Evolutionary conservation across 176 grass and related monocot genomes (phyloP), one percentile per base, ranked within the genome.

Genomic region (Rhipidocladum racemiflorum): DNA sequence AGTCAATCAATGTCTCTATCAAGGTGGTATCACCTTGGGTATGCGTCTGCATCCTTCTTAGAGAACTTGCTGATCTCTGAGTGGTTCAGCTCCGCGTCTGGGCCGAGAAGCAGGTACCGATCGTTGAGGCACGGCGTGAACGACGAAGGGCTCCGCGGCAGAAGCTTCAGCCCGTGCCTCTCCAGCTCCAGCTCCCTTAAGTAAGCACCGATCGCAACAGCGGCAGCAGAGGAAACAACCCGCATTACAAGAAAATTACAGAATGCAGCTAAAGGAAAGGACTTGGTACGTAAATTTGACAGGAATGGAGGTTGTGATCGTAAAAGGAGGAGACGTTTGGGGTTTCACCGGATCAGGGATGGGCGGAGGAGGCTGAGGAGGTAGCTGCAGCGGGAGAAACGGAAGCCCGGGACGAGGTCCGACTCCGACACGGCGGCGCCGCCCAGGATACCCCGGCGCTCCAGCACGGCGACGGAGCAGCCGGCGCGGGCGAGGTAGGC

Each of bases 31-130:
- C 46, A 97, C 95, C 90, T 98, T 34, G 88, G 95, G 59, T 94
- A 97, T 65, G 90, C 86, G 27, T 63, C 7, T 36, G 95, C 95
- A 63, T 97, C 95, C 50, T 89, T 93, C 55, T 85, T 86, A 68
- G 96, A 98, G 87, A 98, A 98, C 87, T 95, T 95, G 66, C 92
- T 80, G 71, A 98, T 95, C 87, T 98, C 92, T 17, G 90, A 91
- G 61, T 69, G 57, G 72, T 93, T 98, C 61, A 95, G 81, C 64
- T 93, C 85, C 2, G 85, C 89, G 60, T 98, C 85, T 0, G 92
- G 85, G n/a, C 96, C 92, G 1, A 98, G 85, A 36, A 98, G 87
- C 36, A 98, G 92, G 51, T 92, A 93, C 18, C 86, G 80, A 29
- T 87, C 92, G 24, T 98, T 92, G 55, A 98, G 86, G 53, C 96